Base-by-base conservation (phyloP, 2,329 filamentous ascomycete species). In the Nothomitra cinnamomea region DNA sequence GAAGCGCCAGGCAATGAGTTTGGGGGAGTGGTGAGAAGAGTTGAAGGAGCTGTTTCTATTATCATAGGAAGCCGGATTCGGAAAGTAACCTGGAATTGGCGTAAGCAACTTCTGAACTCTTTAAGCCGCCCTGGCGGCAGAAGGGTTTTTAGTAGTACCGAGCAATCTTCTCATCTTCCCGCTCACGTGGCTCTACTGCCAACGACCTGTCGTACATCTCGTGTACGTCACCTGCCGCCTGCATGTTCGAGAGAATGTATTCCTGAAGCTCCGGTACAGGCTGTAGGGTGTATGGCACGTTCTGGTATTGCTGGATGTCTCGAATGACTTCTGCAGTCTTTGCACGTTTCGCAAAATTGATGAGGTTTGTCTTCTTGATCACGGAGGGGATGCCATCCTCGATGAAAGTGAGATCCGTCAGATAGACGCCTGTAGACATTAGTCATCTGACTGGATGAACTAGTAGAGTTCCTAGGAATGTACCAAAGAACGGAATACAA, bases 191-290 rank as follows among this genome's bases (percentile, higher is more conserved):
- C 67, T 98, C 92, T 56, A 98, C 82, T 63, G 83, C 77, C 70
- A 98, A 73, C 70, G 88, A 95, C 75, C 89, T 89, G 69, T 96
- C 89, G 72, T 96, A 98, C 92, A 96, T 96, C 73, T 96, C 90
- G 67, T 96, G 89, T 58, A 98, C 92, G 66, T 96, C 90, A 52
- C 88, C 86, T 2, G 92, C 90, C 28, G 83, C 84, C 70, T 94
- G 85, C 85, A 96, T 94, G 67, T 96, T 95, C 66, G 82, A 89
- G 60, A 95, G 71, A 59, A 98, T 95, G 69, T 96, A 98, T 61
- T 96, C 89, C 66, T 96, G 90, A 59, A 98, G 74, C 69, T 96
- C 92, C 1, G 82, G 78, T 15, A 98, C 90, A 0, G 88, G 78
- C 64, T 94, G 86, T 52, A 98, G 73, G 6, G 85, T 83, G 66